Base-by-base conservation (phyloP, 2,329 filamentous ascomycete genomes). In the Colletotrichum godetiae region DNA sequence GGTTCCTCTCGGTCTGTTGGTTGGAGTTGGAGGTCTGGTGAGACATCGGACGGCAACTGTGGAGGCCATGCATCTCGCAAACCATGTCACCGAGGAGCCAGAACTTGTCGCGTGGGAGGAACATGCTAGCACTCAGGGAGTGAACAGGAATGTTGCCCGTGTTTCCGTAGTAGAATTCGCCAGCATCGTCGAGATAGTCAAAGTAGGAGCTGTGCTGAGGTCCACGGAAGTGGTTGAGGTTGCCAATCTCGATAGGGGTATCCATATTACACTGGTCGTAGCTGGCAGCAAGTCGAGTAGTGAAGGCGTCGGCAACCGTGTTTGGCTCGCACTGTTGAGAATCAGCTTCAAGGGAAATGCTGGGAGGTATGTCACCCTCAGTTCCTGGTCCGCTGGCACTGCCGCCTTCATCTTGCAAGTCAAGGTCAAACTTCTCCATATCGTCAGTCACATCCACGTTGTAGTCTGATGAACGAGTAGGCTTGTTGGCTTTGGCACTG, bases 171-270 rank as follows among this genome's bases (percentile, higher is more conserved):
- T 85, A 86, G 75, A 88, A 87, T 8, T 85, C 85, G 7, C 86
- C 88, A 2, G 82, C 77, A 56, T 78, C 80, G 75, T 90, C 88
- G 13, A 90, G 80, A 76, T 86, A 84, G 33, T 86, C 78, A 73
- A 90, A 87, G 68, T 88, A 87, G 13, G 82, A 80, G 64, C 82
- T 80, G 68, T 89, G 86, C 56, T 84, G 80, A 55, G 83, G 79
- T 70, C 83, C 82, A 52, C 88, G 86, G 78, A 89, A 89, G 78
- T 89, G 88, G 4, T 80, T 78, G 37, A 87, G 79, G 31, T 84
- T 86, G 65, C 87, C 88, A 75, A 90, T 86, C 77, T 90, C 88
- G 70, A 90, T 88, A 72, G 87, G 87, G 11, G 86, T 85, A 73
- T 87, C 87, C 78, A 87, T 84, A 67, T 86, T 85, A 76, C 86